Evolutionary conservation across 140 eudicot genomes (phyloP), one percentile per base, ranked within the genome.

Genomic region (Stevia rebaudiana): DNA sequence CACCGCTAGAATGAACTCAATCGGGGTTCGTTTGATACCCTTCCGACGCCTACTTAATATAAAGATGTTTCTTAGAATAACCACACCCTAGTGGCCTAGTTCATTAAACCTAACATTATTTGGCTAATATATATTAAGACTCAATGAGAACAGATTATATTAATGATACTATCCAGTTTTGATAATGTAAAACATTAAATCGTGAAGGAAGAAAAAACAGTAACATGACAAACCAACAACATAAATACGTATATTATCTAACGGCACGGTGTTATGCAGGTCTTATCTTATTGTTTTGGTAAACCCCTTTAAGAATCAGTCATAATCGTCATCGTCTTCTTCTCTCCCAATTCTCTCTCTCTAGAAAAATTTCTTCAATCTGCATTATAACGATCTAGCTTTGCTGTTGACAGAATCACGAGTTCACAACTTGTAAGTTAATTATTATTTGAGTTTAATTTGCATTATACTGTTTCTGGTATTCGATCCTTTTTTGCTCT

Each of bases 251-350:
- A 18, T 41, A 50, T 19, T 13, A 31, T 46, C 61, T 65, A 47
- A 35, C 50, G 35, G 37, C 37, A 50, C 30, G 63, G 41, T 51
- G 11, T 21, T n/a, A 19, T 67, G 52, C 40, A 21, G 15, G 10
- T 33, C 44, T 13, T 13, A 39, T 43, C 11, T 23, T n/a, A 28
- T 16, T 49, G 10, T 25, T 40, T 15, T 40, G 58, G 33, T 51
- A 67, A 68, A 56, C 74, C 19, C 47, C 66, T 35, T 69, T 56
- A 69, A 57, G 56, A 69, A 56, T 46, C 43, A 69, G 43, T 69
- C 74, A 56, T 69, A n/a, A 28, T 68, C 65, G 0, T 68, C 31
- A 15, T 39, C 53, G 0, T 67, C 72, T 6, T 37, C 42, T 23
- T 43, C 47, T 42, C 35, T 42, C 16, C 23, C 57, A 24, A 24